Base-by-base conservation (phyloP, 2,329 filamentous ascomycete genomes). In the Aspergillus puulaauensis region DNA sequence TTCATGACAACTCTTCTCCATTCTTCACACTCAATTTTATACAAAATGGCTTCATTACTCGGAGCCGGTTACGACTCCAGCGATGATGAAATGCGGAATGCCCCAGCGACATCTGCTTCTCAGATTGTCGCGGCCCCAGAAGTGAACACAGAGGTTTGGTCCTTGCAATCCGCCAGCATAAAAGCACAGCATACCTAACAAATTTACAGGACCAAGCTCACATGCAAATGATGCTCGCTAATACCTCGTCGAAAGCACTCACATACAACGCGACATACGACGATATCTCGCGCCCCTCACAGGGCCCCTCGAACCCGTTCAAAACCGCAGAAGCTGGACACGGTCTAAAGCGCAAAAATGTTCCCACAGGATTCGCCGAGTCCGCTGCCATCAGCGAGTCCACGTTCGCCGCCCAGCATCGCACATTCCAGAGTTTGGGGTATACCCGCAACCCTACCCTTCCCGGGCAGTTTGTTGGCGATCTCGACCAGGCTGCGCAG, bases 371-470 rank as follows among this genome's bases (percentile, higher is more conserved):
- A 11, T 89, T 85, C 67, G 95, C 95, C 2, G 85, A 95, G 66
- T 93, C 99, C 75, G 92, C 90, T 0, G 90, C 86, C 65, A 86
- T 99, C 63, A 96, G 91, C 73, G 95, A 98, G 69, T 86, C 93
- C 62, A 92, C 90, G 0, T 99, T 99, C 73, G 86, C 91, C 65
- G 86, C 85, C 68, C 92, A 95, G 63, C 93, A 97, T 72, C 88
- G 91, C 57, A 92, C 91, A 2, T 84, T 95, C 59, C 88, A 93
- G 72, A 83, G 89, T 61, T 64, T 82, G 46, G 81, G 81, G 3
- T 83, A 82, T 65, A 77, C 85, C 68, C 74, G 76, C 64, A 78
- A 82, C 60, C 79, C 79, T 11, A 75, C 70, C 19, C 59, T 70
- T 27, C 74, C 76, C 15, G 77, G 74, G 12, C 70, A 75, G 21